Evolutionary conservation across 768 basidiomycete species (phyloP), one percentile per base, ranked within the genome.

Genomic region (Pleurotus ostreatus): DNA sequence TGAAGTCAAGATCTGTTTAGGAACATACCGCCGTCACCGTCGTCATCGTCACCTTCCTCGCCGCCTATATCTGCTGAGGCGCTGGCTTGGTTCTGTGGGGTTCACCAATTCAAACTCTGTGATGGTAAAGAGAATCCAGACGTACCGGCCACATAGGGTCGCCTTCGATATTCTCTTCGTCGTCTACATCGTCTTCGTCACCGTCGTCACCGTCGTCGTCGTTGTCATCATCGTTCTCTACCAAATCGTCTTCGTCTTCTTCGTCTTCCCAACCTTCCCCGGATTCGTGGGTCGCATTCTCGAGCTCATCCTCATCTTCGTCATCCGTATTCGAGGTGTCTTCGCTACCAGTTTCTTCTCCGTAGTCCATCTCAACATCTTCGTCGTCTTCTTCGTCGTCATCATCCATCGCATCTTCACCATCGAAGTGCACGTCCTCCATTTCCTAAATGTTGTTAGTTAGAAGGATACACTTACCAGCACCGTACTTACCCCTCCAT

Each of bases 341-440:
- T 58, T 89, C 90, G 59, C 88, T 92, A 22, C 86, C 89, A 0
- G 87, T 86, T 57, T 87, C 89, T 16, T 92, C 92, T 4, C 82
- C 91, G 59, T 87, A 90, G 46, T 94, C 93, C 84, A 90, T 90
- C 44, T 92, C 92, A 40, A 89, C 87, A 54, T 94, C 92, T 56
- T 85, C 88, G 2, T 89, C 91, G 15, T 86, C 86, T 13, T 84
- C 88, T 2, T 82, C 91, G n/a, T 83, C 89, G 54, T 85, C 88
- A 9, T 87, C 91, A 47, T 87, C 89, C 80, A 91, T 89, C 47
- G 83, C 88, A 44, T 89, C 89, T 55, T 88, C 88, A 22, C 77
- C 76, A 8, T 75, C 67, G 66, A 83, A 89, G 57, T 86, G 80
- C 6, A 80, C 78, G 59, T 91, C 91, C 57, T 92, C 91, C 88